Evolutionary conservation across 2,329 filamentous ascomycete species (phyloP).

Genomic region (Shiraia sp.): DNA sequence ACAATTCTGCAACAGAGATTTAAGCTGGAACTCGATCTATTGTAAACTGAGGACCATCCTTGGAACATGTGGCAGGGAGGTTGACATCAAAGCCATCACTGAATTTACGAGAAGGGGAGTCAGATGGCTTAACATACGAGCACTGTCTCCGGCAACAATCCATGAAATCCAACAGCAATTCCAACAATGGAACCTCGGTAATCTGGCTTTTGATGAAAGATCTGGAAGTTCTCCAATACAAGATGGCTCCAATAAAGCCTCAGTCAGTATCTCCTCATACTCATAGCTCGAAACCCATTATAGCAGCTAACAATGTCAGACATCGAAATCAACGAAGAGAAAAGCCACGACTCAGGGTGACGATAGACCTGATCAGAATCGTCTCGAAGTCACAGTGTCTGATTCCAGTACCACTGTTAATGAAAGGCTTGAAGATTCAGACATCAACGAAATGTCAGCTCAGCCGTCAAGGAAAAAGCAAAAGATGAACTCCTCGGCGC

Average conservation of each 20-base stretch:
- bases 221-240: neutral
- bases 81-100: neutral
- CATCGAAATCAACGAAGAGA: no score
- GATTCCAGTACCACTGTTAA: neutral
- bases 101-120: neutral
- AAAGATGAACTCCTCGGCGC: neutral
- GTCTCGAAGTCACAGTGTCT: neutral
- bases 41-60: neutral
- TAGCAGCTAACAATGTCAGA: no score
- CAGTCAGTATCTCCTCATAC: no score
- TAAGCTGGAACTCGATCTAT: neutral
- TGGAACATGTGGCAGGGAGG: neutral
- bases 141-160: neutral
- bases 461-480: neutral
- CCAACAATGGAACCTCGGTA: neutral
- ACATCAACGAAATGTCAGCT: neutral
- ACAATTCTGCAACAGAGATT: neutral
- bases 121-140: neutral
- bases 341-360: neutral
- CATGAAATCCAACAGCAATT: neutral
- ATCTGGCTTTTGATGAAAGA: neutral
- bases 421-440: no score
- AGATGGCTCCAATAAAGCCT: neutral
- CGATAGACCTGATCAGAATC: no score
- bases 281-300: no score